Percentiles rank a stretch among this genome's conserved stretches.
Evolutionary conservation across 1,139 yeast genomes (phyloP).

Genomic region (Saccharomyces hybrid): DNA sequence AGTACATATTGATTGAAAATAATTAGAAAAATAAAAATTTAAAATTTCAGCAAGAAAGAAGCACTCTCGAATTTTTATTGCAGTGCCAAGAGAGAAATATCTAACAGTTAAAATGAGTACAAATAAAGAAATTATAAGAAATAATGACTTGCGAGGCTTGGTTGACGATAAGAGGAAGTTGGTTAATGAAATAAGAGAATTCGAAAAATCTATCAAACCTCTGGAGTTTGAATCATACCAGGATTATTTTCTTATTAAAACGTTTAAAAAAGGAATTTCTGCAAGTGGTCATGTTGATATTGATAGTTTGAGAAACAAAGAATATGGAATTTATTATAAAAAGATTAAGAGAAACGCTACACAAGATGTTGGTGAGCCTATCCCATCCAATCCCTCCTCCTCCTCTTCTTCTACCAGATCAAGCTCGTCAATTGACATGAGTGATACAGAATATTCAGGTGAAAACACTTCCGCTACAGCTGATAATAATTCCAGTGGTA

Average conservation of each 20-base stretch:
- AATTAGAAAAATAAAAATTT: neutral
- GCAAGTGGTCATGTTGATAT: conserved; percentile 30
- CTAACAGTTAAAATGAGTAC: neutral
- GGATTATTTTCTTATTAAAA: conserved; percentile 25
- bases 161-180: conserved; percentile 10
- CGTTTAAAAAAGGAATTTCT: conserved; percentile 29
- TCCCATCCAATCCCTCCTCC: neutral
- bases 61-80: too few relatives aligned
- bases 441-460: neutral
- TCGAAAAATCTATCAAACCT: conserved; percentile 19
- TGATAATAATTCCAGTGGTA: neutral
- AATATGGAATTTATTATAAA: conserved; percentile 24
- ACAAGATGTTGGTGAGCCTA: neutral
- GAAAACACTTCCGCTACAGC: neutral
- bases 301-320: conserved; percentile 23
- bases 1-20: neutral
- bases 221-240: conserved; percentile 31
- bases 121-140: conserved; percentile 5
- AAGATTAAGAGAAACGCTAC: conserved; percentile 10
- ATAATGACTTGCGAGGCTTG: neutral
- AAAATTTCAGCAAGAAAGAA: too few relatives aligned
- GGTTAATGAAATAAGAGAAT: conserved; percentile 12
- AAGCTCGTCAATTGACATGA: neutral
- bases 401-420: neutral
- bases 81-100: too few relatives aligned